These are phyloP conservation scores for Cicer pinnatifidum DNA, from an alignment of 306 rosid species.

Conservation along the genomic window DNA sequence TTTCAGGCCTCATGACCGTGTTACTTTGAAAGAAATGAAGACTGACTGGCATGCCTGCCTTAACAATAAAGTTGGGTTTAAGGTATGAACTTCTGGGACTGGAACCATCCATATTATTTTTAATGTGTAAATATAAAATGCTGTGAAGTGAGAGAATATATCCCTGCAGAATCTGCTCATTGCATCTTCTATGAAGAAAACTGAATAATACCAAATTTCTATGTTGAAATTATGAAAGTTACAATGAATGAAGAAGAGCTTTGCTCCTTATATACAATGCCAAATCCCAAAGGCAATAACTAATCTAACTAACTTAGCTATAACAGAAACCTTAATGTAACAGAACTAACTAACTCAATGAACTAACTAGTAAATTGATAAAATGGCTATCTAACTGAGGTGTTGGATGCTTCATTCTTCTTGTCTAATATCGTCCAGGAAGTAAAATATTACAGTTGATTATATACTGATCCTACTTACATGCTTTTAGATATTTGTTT, in stretches of 20 bases:
- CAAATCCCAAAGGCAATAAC: too few relatives aligned
- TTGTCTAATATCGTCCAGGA: not conserved
- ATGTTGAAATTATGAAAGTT: too few relatives aligned
- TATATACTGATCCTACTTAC: conserved; percentile 12
- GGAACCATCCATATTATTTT: conserved; percentile 18
- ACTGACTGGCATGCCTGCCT: conserved; percentile 92
- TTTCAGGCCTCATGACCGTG: conserved; percentile 96
- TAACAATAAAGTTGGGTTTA: conserved; percentile 89
- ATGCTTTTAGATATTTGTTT: not conserved
- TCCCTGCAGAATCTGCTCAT: not conserved
- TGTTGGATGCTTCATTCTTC: too few relatives aligned
- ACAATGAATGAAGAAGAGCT: too few relatives aligned
- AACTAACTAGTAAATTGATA: too few relatives aligned
- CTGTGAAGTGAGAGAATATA: not conserved
- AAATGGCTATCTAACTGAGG: too few relatives aligned
- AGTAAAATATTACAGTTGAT: conserved; percentile 23
- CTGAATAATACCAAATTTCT: too few relatives aligned
- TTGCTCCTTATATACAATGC: too few relatives aligned
- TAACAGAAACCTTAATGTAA: too few relatives aligned
- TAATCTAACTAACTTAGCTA: too few relatives aligned
- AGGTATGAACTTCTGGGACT: conserved; percentile 58
- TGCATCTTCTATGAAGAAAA: not conserved
- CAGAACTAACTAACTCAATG: too few relatives aligned
- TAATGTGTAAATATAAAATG: conserved; percentile 12
- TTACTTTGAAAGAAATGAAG: conserved; percentile 89